Evolutionary conservation across 139 green algal species (phyloP).

Genomic region (Chlorella sp.): DNA sequence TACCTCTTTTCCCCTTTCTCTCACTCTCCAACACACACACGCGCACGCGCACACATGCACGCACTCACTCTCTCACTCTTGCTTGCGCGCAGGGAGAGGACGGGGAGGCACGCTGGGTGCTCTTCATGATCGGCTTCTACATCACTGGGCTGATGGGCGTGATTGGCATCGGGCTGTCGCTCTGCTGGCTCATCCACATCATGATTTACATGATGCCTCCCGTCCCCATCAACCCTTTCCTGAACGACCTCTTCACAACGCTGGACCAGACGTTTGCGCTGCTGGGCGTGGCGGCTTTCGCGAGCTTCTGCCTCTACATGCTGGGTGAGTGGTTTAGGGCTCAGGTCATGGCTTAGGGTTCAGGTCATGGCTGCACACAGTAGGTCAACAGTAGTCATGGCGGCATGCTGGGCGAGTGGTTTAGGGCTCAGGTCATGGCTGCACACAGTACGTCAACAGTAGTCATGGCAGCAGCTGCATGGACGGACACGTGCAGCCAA

Average conservation of each 20-base stretch:
- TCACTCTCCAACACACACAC: too few species aligned
- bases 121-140: conserved; percentile 76
- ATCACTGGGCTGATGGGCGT: conserved; percentile 68
- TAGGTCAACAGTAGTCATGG: too few species aligned
- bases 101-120: conserved; percentile 66
- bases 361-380: too few species aligned
- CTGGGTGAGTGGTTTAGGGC: conserved; percentile 41
- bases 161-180: conserved; percentile 54
- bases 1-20: too few species aligned
- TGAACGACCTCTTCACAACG: conserved; percentile 86
- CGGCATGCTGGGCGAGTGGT: conserved; percentile 60
- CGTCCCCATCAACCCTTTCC: conserved; percentile 65
- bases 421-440: not conserved
- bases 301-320: conserved; percentile 92
- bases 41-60: too few species aligned
- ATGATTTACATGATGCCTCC: conserved; percentile 87
- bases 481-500: too few species aligned
- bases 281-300: conserved; percentile 85
- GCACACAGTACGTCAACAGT: too few species aligned
- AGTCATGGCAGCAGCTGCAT: too few species aligned
- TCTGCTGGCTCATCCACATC: conserved; percentile 92
- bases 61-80: not conserved
- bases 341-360: not conserved
- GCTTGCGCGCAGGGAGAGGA: conserved; percentile 82
- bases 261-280: conserved; percentile 84